A percentile compares a stretch with the other conserved stretches of the same genome.
These are phyloP conservation scores for Debaryomyces tyrocola DNA, from an alignment of 805 yeast species.

Conservation along the genomic window DNA sequence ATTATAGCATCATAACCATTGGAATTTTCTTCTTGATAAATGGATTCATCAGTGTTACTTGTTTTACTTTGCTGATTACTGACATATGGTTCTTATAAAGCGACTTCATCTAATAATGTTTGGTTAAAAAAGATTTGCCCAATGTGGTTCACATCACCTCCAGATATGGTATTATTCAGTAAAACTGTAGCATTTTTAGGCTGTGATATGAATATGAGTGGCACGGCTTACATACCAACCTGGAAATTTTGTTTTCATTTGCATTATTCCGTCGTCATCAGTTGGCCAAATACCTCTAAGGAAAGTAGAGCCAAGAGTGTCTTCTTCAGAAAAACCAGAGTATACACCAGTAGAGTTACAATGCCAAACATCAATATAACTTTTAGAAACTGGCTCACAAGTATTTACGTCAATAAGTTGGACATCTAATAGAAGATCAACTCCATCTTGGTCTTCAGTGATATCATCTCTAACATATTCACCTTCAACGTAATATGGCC, in stretches of 20 bases:
- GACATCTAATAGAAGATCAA: slow-evolving; percentile 1
- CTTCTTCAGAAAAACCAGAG: too few species aligned
- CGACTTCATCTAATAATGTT: background rate
- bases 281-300: too few species aligned
- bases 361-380: slow-evolving; percentile 1
- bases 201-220: background rate
- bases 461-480: slow-evolving; percentile 2
- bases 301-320: too few species aligned
- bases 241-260: too few species aligned
- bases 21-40: background rate
- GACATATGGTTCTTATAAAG: background rate
- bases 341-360: background rate
- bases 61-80: background rate
- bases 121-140: slow-evolving; percentile 4
- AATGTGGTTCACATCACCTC: slow-evolving; percentile 5
- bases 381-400: background rate
- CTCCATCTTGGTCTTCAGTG: slow-evolving; percentile 1
- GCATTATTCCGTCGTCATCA: too few species aligned
- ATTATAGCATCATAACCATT: slow-evolving; percentile 3
- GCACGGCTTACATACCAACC: background rate
- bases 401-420: slow-evolving; percentile 2
- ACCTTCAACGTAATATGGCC: slow-evolving; percentile 1
- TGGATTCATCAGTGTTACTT: background rate
- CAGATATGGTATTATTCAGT: slow-evolving; percentile 1
- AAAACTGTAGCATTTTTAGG: background rate